A percentile compares a stretch with the other conserved stretches of the same genome.
Conservation (phyloP, 257 asterid genomes). For the Nicotiana undulata region DNA sequence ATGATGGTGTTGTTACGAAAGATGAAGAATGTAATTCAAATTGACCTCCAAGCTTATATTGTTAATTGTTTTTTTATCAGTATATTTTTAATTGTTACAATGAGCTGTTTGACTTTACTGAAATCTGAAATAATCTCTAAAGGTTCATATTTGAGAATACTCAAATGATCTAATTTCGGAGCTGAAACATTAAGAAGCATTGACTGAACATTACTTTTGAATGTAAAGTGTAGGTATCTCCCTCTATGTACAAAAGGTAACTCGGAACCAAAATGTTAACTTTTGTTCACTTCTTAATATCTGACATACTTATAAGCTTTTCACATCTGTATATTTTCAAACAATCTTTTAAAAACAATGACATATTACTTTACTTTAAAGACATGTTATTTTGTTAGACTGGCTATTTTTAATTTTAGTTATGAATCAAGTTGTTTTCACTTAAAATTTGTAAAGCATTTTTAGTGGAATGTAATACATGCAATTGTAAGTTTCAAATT, state of each 20-base stretch:
- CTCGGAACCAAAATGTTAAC: background rate
- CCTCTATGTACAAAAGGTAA: background rate
- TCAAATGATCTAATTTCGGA: too few relatives aligned
- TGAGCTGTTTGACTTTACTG: background rate
- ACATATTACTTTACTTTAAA: background rate
- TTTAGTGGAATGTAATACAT: background rate
- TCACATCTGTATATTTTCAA: background rate
- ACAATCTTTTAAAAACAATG: background rate
- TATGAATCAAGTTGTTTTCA: background rate
- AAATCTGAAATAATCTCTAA: background rate
- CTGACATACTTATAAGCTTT: background rate
- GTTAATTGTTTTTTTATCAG: background rate
- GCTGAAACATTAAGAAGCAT: background rate
- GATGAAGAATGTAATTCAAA: background rate
- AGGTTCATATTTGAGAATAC: background rate
- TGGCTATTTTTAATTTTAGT: background rate
- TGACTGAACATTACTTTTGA: background rate
- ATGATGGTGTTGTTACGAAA: background rate
- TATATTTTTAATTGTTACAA: background rate
- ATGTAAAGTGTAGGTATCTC: background rate
- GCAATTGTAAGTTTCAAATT: background rate
- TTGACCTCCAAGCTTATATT: conserved; percentile 2
- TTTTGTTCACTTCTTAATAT: background rate
- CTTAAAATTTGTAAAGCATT: background rate
- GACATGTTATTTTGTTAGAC: background rate